A percentile compares a stretch with the other conserved stretches of the same genome.
Conservation (phyloP, 2,329 filamentous ascomycete genomes). For the Teratosphaeria gauchensis region DNA sequence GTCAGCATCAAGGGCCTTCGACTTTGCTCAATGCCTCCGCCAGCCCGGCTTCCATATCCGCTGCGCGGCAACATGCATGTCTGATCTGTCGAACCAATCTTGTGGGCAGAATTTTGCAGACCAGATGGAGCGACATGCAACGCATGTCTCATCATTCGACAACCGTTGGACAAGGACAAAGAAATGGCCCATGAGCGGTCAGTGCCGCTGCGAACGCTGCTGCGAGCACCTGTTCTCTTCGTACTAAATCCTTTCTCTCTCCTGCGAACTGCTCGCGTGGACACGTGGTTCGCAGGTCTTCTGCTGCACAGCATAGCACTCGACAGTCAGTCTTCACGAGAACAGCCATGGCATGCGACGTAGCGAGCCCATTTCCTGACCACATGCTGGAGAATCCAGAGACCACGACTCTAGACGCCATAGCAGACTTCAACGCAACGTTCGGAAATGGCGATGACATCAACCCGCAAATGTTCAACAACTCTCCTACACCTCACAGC, state of each 20-base stretch:
- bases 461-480: slow-evolving; percentile 3
- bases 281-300: slow-evolving; percentile 1
- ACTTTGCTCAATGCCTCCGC: not conserved
- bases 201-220: slow-evolving; percentile 9
- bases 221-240: slow-evolving; percentile 1
- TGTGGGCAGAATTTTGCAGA: not conserved
- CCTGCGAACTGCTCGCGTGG: slow-evolving; percentile 1
- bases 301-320: not conserved
- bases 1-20: not conserved
- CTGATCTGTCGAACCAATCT: not conserved
- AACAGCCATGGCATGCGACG: slow-evolving; percentile 7
- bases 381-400: slow-evolving; percentile 1
- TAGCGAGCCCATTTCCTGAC: slow-evolving; percentile 3
- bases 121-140: not conserved
- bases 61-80: slow-evolving; percentile 2
- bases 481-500: slow-evolving; percentile 3
- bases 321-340: not conserved
- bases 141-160: slow-evolving; percentile 5
- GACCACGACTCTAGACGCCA: slow-evolving; percentile 3
- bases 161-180: slow-evolving; percentile 3
- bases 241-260: not conserved
- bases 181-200: slow-evolving; percentile 3
- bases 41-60: not conserved
- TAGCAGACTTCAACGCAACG: slow-evolving; percentile 9
- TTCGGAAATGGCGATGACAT: not conserved